Conservation (phyloP, 1,139 yeast species). For the Pichia sp. region DNA sequence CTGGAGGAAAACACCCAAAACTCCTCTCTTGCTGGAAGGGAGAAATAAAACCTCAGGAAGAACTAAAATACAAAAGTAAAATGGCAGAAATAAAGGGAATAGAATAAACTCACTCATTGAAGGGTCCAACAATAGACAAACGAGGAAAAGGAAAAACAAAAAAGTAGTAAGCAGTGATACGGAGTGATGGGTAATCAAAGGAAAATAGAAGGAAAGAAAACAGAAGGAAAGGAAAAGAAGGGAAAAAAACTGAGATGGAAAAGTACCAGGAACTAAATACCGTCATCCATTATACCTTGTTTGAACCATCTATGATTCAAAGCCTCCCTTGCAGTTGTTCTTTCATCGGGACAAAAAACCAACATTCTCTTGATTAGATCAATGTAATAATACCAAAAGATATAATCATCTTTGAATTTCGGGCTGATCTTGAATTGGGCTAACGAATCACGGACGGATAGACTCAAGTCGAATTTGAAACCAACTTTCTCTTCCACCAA, state of each 20-base stretch:
- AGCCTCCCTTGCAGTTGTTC: slow-evolving; percentile 66
- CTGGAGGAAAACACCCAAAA: background rate
- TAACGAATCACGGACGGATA: slow-evolving; percentile 27
- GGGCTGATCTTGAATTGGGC: slow-evolving; percentile 21
- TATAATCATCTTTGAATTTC: slow-evolving; percentile 44
- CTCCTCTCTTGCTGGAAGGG: background rate
- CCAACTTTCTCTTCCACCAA: slow-evolving; percentile 35
- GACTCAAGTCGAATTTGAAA: slow-evolving; percentile 28
- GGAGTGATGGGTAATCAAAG: background rate
- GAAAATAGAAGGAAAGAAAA: too few species aligned
- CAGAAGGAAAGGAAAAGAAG: background rate
- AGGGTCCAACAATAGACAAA: background rate
- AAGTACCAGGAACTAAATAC: slow-evolving; percentile 25
- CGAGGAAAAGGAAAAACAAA: background rate
- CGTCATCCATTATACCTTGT: slow-evolving; percentile 72
- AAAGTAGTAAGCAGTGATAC: background rate
- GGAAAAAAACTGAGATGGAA: background rate
- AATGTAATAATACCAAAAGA: slow-evolving; percentile 73
- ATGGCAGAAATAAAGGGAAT: background rate
- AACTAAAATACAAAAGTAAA: slow-evolving; percentile 2
- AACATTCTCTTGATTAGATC: slow-evolving; percentile 61
- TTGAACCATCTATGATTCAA: slow-evolving; percentile 74
- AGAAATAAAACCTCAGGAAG: background rate
- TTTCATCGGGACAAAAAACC: slow-evolving; percentile 54
- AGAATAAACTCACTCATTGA: background rate